Evolutionary conservation across 1,284 basidiomycete species (phyloP).

Genomic region (Cutaneotrichosporon cutaneum): DNA sequence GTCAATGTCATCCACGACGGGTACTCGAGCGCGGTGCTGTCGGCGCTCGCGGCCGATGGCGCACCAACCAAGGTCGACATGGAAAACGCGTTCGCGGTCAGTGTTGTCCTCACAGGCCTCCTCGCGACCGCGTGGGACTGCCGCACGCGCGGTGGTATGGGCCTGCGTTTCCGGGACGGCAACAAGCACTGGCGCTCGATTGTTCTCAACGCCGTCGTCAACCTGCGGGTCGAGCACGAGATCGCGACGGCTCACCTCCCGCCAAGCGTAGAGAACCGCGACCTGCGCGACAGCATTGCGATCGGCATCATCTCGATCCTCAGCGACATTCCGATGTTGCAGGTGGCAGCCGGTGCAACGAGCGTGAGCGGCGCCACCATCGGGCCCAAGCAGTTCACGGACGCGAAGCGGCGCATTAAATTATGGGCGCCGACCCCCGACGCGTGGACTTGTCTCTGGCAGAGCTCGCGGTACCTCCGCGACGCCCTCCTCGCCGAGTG

Average conservation of each 20-base stretch:
- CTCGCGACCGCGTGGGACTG: constrained; percentile 47
- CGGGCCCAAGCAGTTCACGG: constrained; percentile 37
- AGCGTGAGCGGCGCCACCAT: constrained; percentile 39
- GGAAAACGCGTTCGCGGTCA: constrained; percentile 34
- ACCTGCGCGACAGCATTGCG: constrained; percentile 43
- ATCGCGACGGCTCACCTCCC: constrained; percentile 23
- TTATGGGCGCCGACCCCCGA: constrained; percentile 44
- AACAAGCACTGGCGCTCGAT: constrained; percentile 43
- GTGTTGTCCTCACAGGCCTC: constrained; percentile 40
- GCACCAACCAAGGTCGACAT: constrained; percentile 29
- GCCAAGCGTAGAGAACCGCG: constrained; percentile 32
- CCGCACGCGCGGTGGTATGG: constrained; percentile 44
- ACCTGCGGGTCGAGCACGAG: constrained; percentile 40
- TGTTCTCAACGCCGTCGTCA: constrained; percentile 42
- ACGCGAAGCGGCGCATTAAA: constrained; percentile 36
- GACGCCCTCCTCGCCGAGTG: constrained; percentile 37
- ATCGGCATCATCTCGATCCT: constrained; percentile 45
- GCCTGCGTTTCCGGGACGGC: constrained; percentile 42
- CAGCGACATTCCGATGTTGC: constrained; percentile 47
- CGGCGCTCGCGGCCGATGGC: constrained; percentile 32
- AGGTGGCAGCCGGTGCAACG: constrained; percentile 41
- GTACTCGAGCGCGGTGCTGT: constrained; percentile 34
- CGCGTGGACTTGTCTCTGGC: constrained; percentile 48
- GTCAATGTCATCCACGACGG: constrained; percentile 36
- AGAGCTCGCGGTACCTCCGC: constrained; percentile 43